These are phyloP conservation scores for Termitomyces sp. DNA, from an alignment of 768 basidiomycete species.

Conservation along the genomic window DNA sequence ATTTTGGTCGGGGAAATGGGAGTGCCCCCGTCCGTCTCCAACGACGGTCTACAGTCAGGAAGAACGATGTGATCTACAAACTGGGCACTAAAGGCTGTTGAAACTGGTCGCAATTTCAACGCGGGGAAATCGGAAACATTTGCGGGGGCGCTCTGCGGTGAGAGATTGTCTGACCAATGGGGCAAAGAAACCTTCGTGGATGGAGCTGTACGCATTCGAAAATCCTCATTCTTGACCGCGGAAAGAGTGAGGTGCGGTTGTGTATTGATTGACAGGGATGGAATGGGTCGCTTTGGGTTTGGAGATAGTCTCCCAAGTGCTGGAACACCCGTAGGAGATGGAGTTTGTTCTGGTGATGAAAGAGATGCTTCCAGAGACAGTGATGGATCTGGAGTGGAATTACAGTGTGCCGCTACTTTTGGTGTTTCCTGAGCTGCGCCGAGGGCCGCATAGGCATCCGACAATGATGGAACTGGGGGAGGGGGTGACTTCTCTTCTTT, in stretches of 20 bases:
- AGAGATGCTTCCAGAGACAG: slow-evolving; percentile 24
- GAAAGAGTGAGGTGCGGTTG: slow-evolving; percentile 22
- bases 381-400: slow-evolving; percentile 41
- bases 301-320: slow-evolving; percentile 10
- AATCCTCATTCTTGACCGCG: slow-evolving; percentile 20
- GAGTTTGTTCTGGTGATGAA: slow-evolving; percentile 12
- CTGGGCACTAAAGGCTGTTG: slow-evolving; percentile 70
- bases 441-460: slow-evolving; percentile 33
- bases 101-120: slow-evolving; percentile 71
- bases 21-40: slow-evolving; percentile 44
- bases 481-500: slow-evolving; percentile 42
- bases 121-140: slow-evolving; percentile 59
- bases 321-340: slow-evolving; percentile 4
- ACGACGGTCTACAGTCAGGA: slow-evolving; percentile 30
- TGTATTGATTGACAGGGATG: slow-evolving; percentile 42
- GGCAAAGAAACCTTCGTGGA: neutral
- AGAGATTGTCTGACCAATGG: slow-evolving; percentile 25
- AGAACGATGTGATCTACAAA: slow-evolving; percentile 50
- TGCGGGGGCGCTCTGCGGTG: slow-evolving; percentile 65
- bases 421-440: slow-evolving; percentile 19
- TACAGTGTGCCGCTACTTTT: slow-evolving; percentile 32
- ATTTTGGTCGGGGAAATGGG: slow-evolving; percentile 47
- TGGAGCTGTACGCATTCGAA: slow-evolving; percentile 24
- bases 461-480: slow-evolving; percentile 56
- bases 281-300: slow-evolving; percentile 35